phyloP scores from a whole-genome alignment of 2,329 filamentous ascomycete species.

The Domatiomyces catenatus region DNA sequence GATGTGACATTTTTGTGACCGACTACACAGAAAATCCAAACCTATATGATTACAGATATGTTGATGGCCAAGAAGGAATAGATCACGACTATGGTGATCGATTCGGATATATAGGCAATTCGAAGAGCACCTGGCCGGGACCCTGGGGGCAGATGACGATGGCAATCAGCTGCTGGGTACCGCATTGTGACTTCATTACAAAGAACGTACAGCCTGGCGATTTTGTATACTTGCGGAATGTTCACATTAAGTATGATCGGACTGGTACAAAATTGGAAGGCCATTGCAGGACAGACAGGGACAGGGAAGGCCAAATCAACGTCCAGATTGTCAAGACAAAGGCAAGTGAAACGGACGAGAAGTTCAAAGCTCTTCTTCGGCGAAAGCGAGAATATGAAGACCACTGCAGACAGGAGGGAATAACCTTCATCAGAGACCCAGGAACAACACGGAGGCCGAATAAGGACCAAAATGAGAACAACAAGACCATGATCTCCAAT shows the following conservation, averaged over 20 bases:
- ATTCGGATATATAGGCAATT: conserved; percentile 37
- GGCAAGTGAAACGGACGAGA: conserved; percentile 27
- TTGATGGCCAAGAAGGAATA: conserved; percentile 22
- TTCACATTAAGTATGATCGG: conserved; percentile 49
- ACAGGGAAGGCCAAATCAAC: conserved; percentile 38
- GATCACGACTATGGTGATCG: conserved; percentile 30
- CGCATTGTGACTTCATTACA: conserved; percentile 47
- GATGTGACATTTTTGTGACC: conserved; percentile 54
- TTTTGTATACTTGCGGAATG: conserved; percentile 52
- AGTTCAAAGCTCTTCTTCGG: conserved; percentile 42
- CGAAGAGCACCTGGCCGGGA: conserved; percentile 45
- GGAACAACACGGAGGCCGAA: conserved; percentile 8
- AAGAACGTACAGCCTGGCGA: conserved; percentile 41
- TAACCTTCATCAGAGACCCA: conserved; percentile 14
- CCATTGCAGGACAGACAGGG: conserved; percentile 47
- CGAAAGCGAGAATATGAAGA: conserved; percentile 49
- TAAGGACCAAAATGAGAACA: conserved; percentile 19
- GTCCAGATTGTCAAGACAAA: conserved; percentile 37
- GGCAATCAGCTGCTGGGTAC: conserved; percentile 54
- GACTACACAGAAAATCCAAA: conserved; percentile 62
- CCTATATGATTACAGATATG: conserved; percentile 42
- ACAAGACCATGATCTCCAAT: conserved; percentile 17
- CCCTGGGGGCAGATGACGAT: conserved; percentile 60
- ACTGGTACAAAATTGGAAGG: conserved; percentile 51
- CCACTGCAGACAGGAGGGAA: conserved; percentile 17